A percentile compares a stretch with the other conserved stretches of the same genome.
Conservation (phyloP, 169 alveolate genomes). For the Miamiensis avidus region DNA sequence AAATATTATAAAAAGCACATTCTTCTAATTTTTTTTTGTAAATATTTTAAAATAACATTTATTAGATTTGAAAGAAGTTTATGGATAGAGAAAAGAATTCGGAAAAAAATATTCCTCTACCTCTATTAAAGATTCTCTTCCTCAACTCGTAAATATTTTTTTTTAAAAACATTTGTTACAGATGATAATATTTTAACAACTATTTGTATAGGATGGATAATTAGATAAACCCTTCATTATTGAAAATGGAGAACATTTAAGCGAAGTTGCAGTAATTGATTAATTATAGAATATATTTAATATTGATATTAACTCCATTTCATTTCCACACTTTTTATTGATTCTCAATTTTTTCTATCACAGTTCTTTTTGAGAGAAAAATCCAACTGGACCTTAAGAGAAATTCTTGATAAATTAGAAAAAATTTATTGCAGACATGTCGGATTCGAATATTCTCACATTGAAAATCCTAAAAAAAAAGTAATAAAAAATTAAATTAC, state of each 20-base stretch:
- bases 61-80: not conserved
- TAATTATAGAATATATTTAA: not conserved
- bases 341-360: constrained; percentile 10
- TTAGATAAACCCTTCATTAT: not conserved
- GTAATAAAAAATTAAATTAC: not conserved
- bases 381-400: constrained; percentile 72
- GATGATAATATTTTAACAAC: not conserved
- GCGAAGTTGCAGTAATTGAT: not conserved
- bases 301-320: not conserved
- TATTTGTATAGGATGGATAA: not conserved
- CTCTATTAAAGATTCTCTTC: not conserved
- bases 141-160: not conserved
- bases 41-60: not conserved
- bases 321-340: constrained; percentile 1
- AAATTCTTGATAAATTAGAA: constrained; percentile 52
- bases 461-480: constrained; percentile 55
- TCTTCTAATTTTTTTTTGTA: not conserved
- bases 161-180: no score
- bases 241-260: not conserved
- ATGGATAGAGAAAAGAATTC: not conserved
- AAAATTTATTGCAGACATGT: constrained; percentile 63
- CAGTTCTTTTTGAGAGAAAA: constrained; percentile 30
- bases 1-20: not conserved
- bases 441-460: constrained; percentile 78
- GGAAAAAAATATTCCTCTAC: not conserved